Evolutionary conservation across 768 basidiomycete genomes (phyloP).

Genomic region (Ramaria sp.): DNA sequence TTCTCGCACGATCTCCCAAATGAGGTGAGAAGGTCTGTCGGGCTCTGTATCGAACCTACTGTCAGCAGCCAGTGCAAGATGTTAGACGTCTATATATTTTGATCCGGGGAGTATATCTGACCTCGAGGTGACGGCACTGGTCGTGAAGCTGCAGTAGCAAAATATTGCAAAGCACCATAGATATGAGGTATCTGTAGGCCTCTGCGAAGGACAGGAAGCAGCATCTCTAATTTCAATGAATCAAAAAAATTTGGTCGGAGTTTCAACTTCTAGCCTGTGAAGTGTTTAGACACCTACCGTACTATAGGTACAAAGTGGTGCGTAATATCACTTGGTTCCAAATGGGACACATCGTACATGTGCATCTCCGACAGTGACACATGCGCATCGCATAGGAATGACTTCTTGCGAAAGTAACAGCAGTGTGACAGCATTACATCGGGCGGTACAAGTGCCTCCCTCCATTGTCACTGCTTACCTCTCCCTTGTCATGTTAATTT

Average conservation of each 20-base stretch:
- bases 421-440: no score
- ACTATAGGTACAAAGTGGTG: no score
- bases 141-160: conserved; percentile 14
- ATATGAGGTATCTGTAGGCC: background rate
- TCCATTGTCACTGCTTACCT: no score
- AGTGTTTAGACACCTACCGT: no score
- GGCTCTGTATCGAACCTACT: conserved; percentile 41
- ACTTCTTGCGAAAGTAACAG: no score
- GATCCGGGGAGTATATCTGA: conserved; percentile 10
- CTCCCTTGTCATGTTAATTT: no score
- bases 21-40: conserved; percentile 56
- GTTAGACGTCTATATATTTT: conserved; percentile 8
- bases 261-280: background rate
- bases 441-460: no score
- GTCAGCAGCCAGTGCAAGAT: conserved; percentile 7
- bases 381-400: no score
- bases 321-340: no score
- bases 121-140: conserved; percentile 29
- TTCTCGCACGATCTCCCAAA: conserved; percentile 62
- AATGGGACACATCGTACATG: no score
- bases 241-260: background rate
- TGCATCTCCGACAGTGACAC: no score
- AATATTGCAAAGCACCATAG: background rate
- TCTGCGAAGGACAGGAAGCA: background rate
- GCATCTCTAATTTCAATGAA: background rate